These are phyloP conservation scores for Venturia effusa DNA, from an alignment of 2,329 filamentous ascomycete genomes.

Conservation along the genomic window DNA sequence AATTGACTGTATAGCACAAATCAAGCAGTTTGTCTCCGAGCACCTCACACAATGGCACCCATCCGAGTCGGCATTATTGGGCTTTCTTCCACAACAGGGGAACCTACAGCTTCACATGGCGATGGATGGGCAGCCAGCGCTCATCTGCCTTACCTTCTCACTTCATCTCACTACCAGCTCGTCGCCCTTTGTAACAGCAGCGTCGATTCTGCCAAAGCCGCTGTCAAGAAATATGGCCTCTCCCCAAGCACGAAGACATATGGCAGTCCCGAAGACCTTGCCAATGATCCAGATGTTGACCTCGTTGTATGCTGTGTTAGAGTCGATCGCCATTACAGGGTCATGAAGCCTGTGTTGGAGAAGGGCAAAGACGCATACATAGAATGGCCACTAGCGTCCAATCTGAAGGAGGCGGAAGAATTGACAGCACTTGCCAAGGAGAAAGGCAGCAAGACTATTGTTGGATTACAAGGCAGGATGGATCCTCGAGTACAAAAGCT, in stretches of 20 bases:
- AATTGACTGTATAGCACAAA: neutral
- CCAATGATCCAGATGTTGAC: slow-evolving; percentile 36
- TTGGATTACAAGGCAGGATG: slow-evolving; percentile 38
- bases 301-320: slow-evolving; percentile 36
- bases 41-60: slow-evolving; percentile 17
- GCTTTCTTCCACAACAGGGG: slow-evolving; percentile 25
- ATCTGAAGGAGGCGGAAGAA: slow-evolving; percentile 31
- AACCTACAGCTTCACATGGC: slow-evolving; percentile 17
- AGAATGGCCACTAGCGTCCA: slow-evolving; percentile 40
- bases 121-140: slow-evolving; percentile 15
- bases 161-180: slow-evolving; percentile 32
- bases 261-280: slow-evolving; percentile 32
- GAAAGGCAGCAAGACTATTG: slow-evolving; percentile 32
- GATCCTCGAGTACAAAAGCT: slow-evolving; percentile 30
- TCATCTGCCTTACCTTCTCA: slow-evolving; percentile 28
- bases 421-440: slow-evolving; percentile 30
- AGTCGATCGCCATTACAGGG: slow-evolving; percentile 32
- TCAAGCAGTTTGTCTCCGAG: too few species aligned
- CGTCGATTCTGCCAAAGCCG: slow-evolving; percentile 29
- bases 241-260: slow-evolving; percentile 31
- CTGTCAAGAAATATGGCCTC: slow-evolving; percentile 31
- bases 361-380: slow-evolving; percentile 38
- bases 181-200: slow-evolving; percentile 41
- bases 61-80: slow-evolving; percentile 24
- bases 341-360: slow-evolving; percentile 32